Base-by-base conservation (phyloP, 331 rosid species). In the Pyracantha coccinea region DNA sequence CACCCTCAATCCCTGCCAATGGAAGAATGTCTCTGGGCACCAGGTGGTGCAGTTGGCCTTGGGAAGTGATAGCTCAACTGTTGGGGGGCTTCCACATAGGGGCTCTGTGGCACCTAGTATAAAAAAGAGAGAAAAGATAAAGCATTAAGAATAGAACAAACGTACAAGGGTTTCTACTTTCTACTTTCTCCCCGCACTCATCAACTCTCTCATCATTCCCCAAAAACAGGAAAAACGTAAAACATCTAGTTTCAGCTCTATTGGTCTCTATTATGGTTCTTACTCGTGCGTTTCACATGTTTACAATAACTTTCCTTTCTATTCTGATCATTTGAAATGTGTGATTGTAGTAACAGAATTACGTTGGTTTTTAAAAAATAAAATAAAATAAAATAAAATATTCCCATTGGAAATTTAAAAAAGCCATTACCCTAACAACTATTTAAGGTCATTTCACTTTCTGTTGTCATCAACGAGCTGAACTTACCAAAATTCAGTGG, bases 21-120 rank as follows among this genome's bases (percentile, higher is more conserved):
- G 47, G 89, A 73, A 45, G 92, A 57, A 59, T 88, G 86, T 88
- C 97, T 89, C 79, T 85, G 96, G 62, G 94, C 98, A 75, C 98
- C 98, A 1, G 98, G 96, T 19, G 98, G 98, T 29, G 96, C 88
- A 4, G 85, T 84, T 38, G 98, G 98, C 88, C 77, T 82, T 7
- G 98, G 98, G 79, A 91, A 85, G 72, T 81, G 81, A 60, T 58
- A 47, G 75, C 77, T 80, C 15, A 72, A 68, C 74, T 81, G 88
- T 69, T 80, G 83, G 12, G 98, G 97, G 50, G 91, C 89, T 86
- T 86, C 95, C 84, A 93, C 97, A 17, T 93, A 93, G 73, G 96
- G 98, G 85, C 88, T 90, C 97, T 93, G 77, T 33, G 17, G 28
- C 57, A 83, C 80, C 65, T 82, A 65, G 61, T 25, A 77, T 79